These are phyloP conservation scores for Paxillus rubicundulus DNA, from an alignment of 768 basidiomycete genomes.

Conservation along the genomic window DNA sequence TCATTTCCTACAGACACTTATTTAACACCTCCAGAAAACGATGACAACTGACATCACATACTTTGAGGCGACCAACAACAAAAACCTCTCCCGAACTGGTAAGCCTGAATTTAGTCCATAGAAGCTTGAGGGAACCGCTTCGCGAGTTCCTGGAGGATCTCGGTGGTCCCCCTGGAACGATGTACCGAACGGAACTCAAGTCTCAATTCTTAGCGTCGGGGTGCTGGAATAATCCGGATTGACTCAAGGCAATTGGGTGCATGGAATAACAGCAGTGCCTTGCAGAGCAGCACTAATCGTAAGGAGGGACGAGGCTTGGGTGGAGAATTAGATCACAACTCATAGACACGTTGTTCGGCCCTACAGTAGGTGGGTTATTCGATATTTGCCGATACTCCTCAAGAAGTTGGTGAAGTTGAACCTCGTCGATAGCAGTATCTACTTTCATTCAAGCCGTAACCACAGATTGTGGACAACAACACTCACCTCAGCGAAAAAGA, in stretches of 20 bases:
- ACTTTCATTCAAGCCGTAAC: background rate
- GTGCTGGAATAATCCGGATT: conserved; percentile 17
- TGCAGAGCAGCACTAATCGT: conserved; percentile 42
- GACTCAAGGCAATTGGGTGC: background rate
- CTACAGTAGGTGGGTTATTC: conserved; percentile 40
- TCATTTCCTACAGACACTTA: conserved; percentile 48
- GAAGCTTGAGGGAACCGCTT: conserved; percentile 43
- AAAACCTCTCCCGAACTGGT: conserved; percentile 57
- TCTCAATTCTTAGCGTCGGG: conserved; percentile 35
- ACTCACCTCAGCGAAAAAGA: conserved; percentile 49
- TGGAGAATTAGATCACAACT: background rate
- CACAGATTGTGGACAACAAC: too few species aligned
- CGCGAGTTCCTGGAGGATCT: conserved; percentile 42
- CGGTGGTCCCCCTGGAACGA: conserved; percentile 44
- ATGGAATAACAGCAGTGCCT: conserved; percentile 26
- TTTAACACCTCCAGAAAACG: background rate
- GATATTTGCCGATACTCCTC: conserved; percentile 39
- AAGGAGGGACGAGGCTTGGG: conserved; percentile 38
- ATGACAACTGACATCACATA: conserved; percentile 15
- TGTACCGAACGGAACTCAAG: conserved; percentile 32
- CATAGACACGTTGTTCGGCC: conserved; percentile 8
- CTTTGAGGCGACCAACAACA: conserved; percentile 68
- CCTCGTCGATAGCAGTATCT: conserved; percentile 47
- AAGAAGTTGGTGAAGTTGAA: conserved; percentile 42
- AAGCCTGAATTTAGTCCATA: conserved; percentile 53